Evolutionary conservation across 2,329 filamentous ascomycete species (phyloP).

Genomic region (Aureobasidium mangrovei): DNA sequence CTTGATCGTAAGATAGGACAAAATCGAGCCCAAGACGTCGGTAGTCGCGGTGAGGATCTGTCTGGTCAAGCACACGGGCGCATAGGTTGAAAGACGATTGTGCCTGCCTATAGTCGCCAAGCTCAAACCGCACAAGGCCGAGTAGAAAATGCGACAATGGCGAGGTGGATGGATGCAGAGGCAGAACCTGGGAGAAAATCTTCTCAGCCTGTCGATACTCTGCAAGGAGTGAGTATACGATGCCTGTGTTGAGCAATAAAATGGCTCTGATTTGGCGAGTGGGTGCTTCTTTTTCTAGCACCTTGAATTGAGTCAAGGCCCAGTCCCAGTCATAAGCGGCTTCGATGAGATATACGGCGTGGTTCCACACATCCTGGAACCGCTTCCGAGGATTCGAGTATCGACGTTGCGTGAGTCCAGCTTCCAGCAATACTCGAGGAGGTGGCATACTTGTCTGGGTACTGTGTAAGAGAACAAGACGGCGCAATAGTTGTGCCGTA

Average conservation of each 20-base stretch:
- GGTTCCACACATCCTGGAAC: conserved; percentile 26
- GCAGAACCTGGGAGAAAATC: conserved; percentile 19
- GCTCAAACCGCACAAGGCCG: conserved; percentile 23
- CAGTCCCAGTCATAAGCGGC: conserved; percentile 24
- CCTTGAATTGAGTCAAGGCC: conserved; percentile 22
- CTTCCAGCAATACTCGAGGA: too few species aligned
- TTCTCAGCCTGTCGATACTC: conserved; percentile 21
- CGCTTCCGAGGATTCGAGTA: not conserved
- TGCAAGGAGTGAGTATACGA: conserved; percentile 25
- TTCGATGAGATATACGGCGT: conserved; percentile 25
- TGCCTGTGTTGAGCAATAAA: conserved; percentile 23
- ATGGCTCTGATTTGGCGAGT: conserved; percentile 16
- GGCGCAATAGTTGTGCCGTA: too few species aligned
- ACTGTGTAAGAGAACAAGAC: too few species aligned
- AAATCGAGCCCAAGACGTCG: not conserved
- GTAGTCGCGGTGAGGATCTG: not conserved
- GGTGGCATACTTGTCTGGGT: too few species aligned
- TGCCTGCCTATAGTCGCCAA: conserved; percentile 14
- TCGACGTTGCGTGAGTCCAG: not conserved
- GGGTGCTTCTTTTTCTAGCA: conserved; percentile 18
- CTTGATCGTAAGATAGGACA: not conserved
- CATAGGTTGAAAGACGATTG: conserved; percentile 10
- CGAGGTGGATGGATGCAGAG: not conserved
- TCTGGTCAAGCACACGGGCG: not conserved
- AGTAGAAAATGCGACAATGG: conserved; percentile 22